A percentile compares a stretch with the other conserved stretches of the same genome.
Evolutionary conservation across 306 rosid genomes (phyloP).

Genomic region (Ziziphus jujuba): DNA sequence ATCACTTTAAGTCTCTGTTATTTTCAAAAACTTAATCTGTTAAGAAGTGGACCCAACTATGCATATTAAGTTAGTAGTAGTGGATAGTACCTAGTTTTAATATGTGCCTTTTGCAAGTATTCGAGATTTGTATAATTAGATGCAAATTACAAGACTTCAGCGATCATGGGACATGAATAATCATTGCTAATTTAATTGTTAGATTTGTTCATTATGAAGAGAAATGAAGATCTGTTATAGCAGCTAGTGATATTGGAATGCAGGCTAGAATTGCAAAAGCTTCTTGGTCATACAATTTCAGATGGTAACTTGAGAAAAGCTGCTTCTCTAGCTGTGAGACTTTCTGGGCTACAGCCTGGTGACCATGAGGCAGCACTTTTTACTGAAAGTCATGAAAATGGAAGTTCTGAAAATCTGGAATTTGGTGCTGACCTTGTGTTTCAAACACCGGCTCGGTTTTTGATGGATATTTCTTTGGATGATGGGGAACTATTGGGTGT

Average conservation of each 20-base stretch:
- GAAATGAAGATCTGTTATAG: not conserved
- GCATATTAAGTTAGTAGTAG: too few species aligned
- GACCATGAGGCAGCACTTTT: constrained; percentile 28
- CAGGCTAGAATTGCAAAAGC: constrained; percentile 74
- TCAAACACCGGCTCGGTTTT: constrained; percentile 74
- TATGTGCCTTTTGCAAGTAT: too few species aligned
- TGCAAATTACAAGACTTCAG: not conserved
- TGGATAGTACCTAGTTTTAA: too few species aligned
- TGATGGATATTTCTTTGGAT: constrained; percentile 74
- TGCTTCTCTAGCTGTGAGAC: constrained; percentile 59
- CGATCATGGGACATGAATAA: constrained; percentile 1
- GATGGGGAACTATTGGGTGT: constrained; percentile 59
- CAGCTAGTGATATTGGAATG: constrained; percentile 22
- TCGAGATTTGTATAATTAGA: not conserved
- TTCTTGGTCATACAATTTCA: constrained; percentile 58
- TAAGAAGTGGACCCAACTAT: too few species aligned
- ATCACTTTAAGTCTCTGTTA: too few species aligned
- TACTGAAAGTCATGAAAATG: constrained; percentile 36
- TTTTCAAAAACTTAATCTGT: too few species aligned
- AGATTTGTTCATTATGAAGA: not conserved
- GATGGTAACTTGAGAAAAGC: constrained; percentile 65
- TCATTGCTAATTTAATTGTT: not conserved
- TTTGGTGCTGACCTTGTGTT: constrained; percentile 86
- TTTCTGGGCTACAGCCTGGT: constrained; percentile 59
- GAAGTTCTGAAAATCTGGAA: constrained; percentile 43